These are phyloP conservation scores for Aureobasidium vineae DNA, from an alignment of 2,329 filamentous ascomycete species.

Conservation along the genomic window DNA sequence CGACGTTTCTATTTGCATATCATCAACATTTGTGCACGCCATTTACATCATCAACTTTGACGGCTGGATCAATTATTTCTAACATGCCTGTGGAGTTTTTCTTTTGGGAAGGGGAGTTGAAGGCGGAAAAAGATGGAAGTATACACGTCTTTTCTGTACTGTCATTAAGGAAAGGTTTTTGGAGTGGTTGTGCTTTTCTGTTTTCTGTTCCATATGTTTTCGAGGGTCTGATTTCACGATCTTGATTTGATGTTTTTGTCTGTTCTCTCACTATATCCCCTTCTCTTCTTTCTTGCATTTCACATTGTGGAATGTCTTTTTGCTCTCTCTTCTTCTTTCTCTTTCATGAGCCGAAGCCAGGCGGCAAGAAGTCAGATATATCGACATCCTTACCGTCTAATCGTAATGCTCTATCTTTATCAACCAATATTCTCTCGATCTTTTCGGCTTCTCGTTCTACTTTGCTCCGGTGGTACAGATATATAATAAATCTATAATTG, in stretches of 20 bases:
- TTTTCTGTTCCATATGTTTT: background rate
- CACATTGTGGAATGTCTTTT: background rate
- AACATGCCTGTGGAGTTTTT: conserved; percentile 5
- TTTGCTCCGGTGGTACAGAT: background rate
- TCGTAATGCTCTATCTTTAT: conserved; percentile 19
- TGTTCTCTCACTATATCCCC: conserved; percentile 11
- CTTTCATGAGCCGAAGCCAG: conserved; percentile 22
- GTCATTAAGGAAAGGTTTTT: conserved; percentile 2
- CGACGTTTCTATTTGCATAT: conserved; percentile 8
- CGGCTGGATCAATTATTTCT: conserved; percentile 22
- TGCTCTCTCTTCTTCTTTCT: background rate
- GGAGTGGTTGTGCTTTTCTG: background rate
- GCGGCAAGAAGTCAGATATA: conserved; percentile 13
- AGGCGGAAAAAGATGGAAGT: conserved; percentile 12
- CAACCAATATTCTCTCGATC: background rate
- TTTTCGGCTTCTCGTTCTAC: background rate
- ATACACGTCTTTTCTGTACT: conserved; percentile 9
- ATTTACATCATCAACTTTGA: conserved; percentile 21
- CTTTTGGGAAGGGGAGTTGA: background rate
- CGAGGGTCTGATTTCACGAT: conserved; percentile 4
- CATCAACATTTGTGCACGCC: conserved; percentile 17
- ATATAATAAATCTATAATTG: background rate
- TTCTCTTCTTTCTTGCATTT: conserved; percentile 16
- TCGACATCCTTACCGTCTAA: conserved; percentile 25
- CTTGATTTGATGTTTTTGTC: background rate